A percentile compares a stretch with the other conserved stretches of the same genome.
Conservation (phyloP, 148 eudicot genomes). For the Chenopodium formosanum region DNA sequence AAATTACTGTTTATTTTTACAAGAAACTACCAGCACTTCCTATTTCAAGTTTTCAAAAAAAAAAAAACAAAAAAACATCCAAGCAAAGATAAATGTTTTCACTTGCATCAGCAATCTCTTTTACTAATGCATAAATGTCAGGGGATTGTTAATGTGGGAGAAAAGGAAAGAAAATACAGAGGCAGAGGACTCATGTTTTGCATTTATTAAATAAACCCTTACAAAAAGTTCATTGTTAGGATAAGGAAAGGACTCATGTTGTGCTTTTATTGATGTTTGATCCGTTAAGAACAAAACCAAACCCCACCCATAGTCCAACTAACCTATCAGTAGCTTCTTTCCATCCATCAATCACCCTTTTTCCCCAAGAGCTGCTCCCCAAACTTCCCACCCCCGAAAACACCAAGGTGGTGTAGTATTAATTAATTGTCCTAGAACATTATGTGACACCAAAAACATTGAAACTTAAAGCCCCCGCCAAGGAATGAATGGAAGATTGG, state of each 20-base stretch:
- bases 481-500: too few relatives aligned
- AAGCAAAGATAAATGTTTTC: background rate
- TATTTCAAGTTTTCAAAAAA: too few relatives aligned
- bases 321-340: background rate
- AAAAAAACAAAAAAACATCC: background rate
- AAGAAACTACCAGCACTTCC: background rate
- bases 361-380: background rate
- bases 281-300: background rate
- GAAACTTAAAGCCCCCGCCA: too few relatives aligned
- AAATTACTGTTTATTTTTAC: background rate
- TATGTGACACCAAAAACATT: too few relatives aligned
- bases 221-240: background rate
- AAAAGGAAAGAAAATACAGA: background rate
- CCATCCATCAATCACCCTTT: background rate
- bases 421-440: too few relatives aligned
- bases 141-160: background rate
- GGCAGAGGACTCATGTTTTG: too few relatives aligned
- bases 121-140: too few relatives aligned
- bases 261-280: background rate
- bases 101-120: too few relatives aligned
- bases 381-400: too few relatives aligned
- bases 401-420: background rate
- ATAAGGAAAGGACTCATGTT: background rate
- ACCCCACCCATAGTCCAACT: background rate
- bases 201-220: too few relatives aligned